These are phyloP conservation scores for Pseudogymnoascus sp. DNA, from an alignment of 2,329 filamentous ascomycete species.

Conservation along the genomic window DNA sequence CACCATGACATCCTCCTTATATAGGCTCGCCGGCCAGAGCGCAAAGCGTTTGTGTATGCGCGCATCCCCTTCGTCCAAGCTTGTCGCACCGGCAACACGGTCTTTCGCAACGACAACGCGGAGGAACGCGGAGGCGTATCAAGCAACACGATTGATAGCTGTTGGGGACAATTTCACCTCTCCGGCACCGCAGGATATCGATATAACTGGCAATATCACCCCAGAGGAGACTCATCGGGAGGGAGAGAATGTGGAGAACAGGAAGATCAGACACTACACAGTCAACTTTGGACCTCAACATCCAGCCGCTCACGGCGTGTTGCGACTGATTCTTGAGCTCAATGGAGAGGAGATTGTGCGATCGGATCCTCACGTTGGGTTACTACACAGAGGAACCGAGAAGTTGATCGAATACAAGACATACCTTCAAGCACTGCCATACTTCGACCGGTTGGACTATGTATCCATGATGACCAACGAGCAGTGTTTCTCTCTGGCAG, in stretches of 20 bases:
- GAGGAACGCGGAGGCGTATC: constrained; percentile 50
- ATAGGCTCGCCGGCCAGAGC: constrained; percentile 62
- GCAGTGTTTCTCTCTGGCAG: constrained; percentile 90
- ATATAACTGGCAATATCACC: constrained; percentile 15
- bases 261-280: constrained; percentile 97
- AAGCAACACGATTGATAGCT: constrained; percentile 42
- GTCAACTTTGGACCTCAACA: constrained; percentile 99
- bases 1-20: constrained; percentile 64
- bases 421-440: constrained; percentile 93
- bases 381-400: constrained; percentile 94
- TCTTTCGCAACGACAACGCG: constrained; percentile 60
- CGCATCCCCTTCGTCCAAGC: constrained; percentile 26
- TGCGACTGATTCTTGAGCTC: constrained; percentile 93
- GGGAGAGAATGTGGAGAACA: constrained; percentile 41
- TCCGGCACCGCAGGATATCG: constrained; percentile 27
- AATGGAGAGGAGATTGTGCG: constrained; percentile 97
- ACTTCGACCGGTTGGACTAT: constrained; percentile 98
- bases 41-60: constrained; percentile 58
- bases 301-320: constrained; percentile 94
- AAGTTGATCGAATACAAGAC: constrained; percentile 99
- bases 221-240: constrained; percentile 34
- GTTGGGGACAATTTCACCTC: constrained; percentile 55
- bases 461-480: constrained; percentile 99
- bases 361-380: constrained; percentile 90
- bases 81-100: constrained; percentile 36